Conservation (phyloP, 352 stramenopile genomes). For the Globisporangium nunn region DNA sequence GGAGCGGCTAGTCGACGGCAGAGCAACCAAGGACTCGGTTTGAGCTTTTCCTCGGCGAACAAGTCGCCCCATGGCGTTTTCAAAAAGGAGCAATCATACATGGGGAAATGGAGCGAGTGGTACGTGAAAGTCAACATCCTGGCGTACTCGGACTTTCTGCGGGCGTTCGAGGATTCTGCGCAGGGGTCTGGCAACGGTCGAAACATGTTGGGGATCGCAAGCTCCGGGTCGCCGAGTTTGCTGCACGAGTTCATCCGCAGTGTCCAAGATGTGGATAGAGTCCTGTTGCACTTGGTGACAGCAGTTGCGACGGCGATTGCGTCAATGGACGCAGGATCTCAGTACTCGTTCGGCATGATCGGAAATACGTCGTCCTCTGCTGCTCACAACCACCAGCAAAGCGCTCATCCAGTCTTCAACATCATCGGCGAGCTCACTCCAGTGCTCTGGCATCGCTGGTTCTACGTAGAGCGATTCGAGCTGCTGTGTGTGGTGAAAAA, state of each 20-base stretch:
- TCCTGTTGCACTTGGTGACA: constrained; percentile 80
- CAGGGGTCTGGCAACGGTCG: constrained; percentile 12
- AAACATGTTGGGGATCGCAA: constrained; percentile 1
- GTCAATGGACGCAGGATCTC: constrained; percentile 28
- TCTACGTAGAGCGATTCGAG: constrained; percentile 85
- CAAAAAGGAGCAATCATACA: constrained; percentile 30
- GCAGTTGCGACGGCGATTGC: constrained; percentile 45
- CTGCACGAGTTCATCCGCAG: constrained; percentile 81
- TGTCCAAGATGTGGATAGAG: constrained; percentile 81
- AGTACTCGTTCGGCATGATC: constrained; percentile 68
- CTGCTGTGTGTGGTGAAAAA: constrained; percentile 68
- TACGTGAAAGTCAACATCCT: constrained; percentile 86
- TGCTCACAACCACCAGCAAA: constrained; percentile 36
- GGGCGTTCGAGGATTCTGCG: constrained; percentile 67
- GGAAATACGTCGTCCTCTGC: constrained; percentile 20
- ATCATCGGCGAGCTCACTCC: constrained; percentile 84
- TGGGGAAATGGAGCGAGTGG: constrained; percentile 60
- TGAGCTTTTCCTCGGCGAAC: constrained; percentile 13
- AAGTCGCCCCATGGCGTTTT: constrained; percentile 24
- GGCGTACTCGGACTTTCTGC: constrained; percentile 72
- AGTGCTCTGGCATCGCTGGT: constrained; percentile 88
- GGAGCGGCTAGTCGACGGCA: constrained; percentile 1
- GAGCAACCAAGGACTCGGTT: constrained; percentile 6
- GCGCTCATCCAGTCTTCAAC: constrained; percentile 81
- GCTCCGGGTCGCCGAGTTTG: constrained; percentile 28